A percentile compares a stretch with the other conserved stretches of the same genome.
These are phyloP conservation scores for Fistulina hepatica DNA, from an alignment of 1,284 basidiomycete species.

Conservation along the genomic window DNA sequence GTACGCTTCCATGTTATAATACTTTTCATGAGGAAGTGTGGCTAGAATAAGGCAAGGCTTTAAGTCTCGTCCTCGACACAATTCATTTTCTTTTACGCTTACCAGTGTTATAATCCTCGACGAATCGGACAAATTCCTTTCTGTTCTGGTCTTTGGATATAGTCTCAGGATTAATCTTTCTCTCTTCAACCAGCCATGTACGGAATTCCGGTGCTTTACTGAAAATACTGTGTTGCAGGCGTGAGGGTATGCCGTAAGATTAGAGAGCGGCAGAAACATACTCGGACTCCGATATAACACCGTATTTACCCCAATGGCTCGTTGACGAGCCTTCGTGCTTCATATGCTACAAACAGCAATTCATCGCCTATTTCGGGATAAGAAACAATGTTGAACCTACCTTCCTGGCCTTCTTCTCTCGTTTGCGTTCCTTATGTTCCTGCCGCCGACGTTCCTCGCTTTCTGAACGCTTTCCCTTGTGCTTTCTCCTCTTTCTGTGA, in stretches of 20 bases:
- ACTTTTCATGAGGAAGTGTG: conserved; percentile 84
- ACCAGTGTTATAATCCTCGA: conserved; percentile 88
- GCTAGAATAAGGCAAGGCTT: conserved; percentile 32
- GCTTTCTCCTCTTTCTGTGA: conserved; percentile 32
- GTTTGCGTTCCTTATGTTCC: conserved; percentile 55
- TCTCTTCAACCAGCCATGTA: conserved; percentile 84
- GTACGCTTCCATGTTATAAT: conserved; percentile 77
- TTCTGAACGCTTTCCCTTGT: conserved; percentile 32
- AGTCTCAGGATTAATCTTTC: conserved; percentile 79
- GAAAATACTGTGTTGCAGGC: conserved; percentile 43
- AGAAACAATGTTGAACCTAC: conserved; percentile 23
- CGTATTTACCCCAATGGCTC: conserved; percentile 79
- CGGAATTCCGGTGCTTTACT: conserved; percentile 76
- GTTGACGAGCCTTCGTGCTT: conserved; percentile 53
- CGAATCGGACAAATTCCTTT: conserved; percentile 70
- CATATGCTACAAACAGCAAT: conserved; percentile 11
- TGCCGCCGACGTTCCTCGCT: conserved; percentile 44
- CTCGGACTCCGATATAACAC: conserved; percentile 76
- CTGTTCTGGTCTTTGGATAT: conserved; percentile 73
- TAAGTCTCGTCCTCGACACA: no score
- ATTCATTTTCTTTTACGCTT: no score
- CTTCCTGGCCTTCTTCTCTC: conserved; percentile 50
- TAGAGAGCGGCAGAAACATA: conserved; percentile 31
- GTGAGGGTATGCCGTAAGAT: background rate
- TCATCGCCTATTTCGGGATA: conserved; percentile 1